Evolutionary conservation across 2,329 filamentous ascomycete species (phyloP), one percentile per base, ranked within the genome.

Genomic region (Hymenotorrendiella dingleyae): DNA sequence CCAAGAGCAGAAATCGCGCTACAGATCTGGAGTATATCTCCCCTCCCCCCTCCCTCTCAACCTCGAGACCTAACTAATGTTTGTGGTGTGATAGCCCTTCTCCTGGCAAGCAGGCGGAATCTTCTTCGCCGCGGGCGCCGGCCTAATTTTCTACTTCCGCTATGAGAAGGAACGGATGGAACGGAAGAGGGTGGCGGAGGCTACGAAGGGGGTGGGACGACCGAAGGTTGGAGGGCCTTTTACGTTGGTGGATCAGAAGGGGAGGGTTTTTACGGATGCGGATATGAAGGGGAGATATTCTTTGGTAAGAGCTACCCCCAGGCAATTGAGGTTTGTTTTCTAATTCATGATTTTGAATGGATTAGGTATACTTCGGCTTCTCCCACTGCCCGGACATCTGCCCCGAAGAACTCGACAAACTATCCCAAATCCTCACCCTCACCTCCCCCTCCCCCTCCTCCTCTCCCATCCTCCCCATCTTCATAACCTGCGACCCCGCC

Each of bases 381-480:
- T 91, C 88, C 7, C 90, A 96, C 66, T 98, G 93, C 64, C 93
- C 93, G 19, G 93, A 98, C 64, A 98, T 98, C 63, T 98, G 93
- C 71, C 93, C 93, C 24, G 93, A 98, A 61, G 93, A 98, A 68
- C 83, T 98, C 57, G 93, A 98, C 71, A 98, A 98, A 72, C 96
- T 98, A 90, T 86, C 91, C n/a, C 74, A 76, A 45, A 95, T 97
- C 79, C 84, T 94, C 60, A 89, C 98, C 61, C 71, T 77, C 6
- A 74, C 83, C 14, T 47, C 49, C 10, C 19, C 48, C 14, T 44
- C 48, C 3, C 67, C 65, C 17, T 58, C 71, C 27, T 12, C 70
- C 79, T 72, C 37, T 1, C 67, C 96, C 53, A 71, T 82, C 22
- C 87, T 60, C 20, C 60, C 91, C 21, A 74, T 98, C 45, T 97